Evolutionary conservation across 2,329 filamentous ascomycete genomes (phyloP), one percentile per base, ranked within the genome.

Genomic region (Bipolaris sorokiniana): DNA sequence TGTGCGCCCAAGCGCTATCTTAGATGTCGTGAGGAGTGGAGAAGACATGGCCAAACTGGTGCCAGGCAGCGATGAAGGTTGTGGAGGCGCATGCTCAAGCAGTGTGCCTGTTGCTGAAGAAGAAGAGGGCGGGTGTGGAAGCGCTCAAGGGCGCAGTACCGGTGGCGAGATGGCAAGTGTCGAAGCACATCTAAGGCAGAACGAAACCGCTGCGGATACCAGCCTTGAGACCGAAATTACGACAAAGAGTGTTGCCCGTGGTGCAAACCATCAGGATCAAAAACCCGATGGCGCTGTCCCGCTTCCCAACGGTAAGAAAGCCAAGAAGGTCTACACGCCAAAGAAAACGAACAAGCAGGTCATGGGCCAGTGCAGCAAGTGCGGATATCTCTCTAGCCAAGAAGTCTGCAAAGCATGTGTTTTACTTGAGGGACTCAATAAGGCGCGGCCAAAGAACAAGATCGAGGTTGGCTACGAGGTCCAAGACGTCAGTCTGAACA

Each of bases 21-120:
- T 99, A 53, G 95, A 99, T 73, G 92, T 99, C 51, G 94, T 99
- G 26, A 85, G 90, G 56, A 97, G 93, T 71, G 95, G 95, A 36
- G 94, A 98, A 76, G 95, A 98, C 64, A 97, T 99, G 91, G 94
- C 92, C 9, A 87, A 86, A 55, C 80, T 98, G n/a, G 90, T 95
- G 0, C 90, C 90, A 0, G 68, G 81, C 75, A 62, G 74, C 70
- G 69, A 74, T 73, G 71, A 76, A 10, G 65, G 72, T 9, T 71
- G 70, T 60, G 64, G 73, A 40, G 68, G 69, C 15, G 65, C 66
- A 31, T 72, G 74, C 49, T 59, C 65, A n/a, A 73, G 69, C 33
- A 58, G 54, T 2, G 63, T 74, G 3, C 73, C 73, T 10, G 76
- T 75, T 7, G 79, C 73, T 2, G 84, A 87, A 48, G 88, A 88